Evolutionary conservation across 2,329 filamentous ascomycete genomes (phyloP).

Genomic region (Neurospora sp.): DNA sequence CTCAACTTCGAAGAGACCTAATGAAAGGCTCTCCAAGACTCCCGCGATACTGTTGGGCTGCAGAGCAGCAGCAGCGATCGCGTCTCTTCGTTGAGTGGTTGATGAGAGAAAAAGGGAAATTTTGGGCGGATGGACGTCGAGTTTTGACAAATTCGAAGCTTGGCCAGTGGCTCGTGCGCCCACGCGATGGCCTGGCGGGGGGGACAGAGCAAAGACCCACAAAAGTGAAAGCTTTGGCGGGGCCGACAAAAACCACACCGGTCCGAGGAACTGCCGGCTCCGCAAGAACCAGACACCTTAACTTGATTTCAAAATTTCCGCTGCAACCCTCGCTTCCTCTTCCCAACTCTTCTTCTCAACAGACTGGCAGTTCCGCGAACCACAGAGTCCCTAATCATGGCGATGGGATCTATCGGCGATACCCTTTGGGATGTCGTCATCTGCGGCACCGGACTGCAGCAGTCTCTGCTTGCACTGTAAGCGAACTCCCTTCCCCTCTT

Average conservation of each 20-base stretch:
- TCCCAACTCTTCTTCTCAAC: slow-evolving; percentile 1
- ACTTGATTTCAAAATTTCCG: slow-evolving; percentile 16
- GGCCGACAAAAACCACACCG: not conserved
- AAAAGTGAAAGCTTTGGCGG: not conserved
- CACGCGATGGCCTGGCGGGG: not conserved
- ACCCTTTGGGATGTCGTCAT: slow-evolving; percentile 73
- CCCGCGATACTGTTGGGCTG: slow-evolving; percentile 25
- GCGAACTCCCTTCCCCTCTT: slow-evolving; percentile 19
- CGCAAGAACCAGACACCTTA: slow-evolving; percentile 1
- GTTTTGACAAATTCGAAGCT: not conserved
- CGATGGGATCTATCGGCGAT: slow-evolving; percentile 66
- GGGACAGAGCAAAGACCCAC: not conserved
- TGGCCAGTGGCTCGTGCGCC: slow-evolving; percentile 8
- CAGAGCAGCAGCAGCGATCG: slow-evolving; percentile 23
- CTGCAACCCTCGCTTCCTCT: slow-evolving; percentile 7
- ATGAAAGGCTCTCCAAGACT: slow-evolving; percentile 39
- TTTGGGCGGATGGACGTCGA: slow-evolving; percentile 2
- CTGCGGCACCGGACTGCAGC: slow-evolving; percentile 66
- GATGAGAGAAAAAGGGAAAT: slow-evolving; percentile 25
- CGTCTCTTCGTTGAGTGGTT: slow-evolving; percentile 29
- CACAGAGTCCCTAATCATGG: slow-evolving; percentile 9
- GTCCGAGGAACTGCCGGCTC: slow-evolving; percentile 10
- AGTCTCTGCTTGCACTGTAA: slow-evolving; percentile 74
- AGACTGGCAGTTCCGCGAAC: slow-evolving; percentile 2
- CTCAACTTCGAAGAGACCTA: slow-evolving; percentile 44